Conservation (phyloP, 805 yeast species). For the Candida schatavii region DNA sequence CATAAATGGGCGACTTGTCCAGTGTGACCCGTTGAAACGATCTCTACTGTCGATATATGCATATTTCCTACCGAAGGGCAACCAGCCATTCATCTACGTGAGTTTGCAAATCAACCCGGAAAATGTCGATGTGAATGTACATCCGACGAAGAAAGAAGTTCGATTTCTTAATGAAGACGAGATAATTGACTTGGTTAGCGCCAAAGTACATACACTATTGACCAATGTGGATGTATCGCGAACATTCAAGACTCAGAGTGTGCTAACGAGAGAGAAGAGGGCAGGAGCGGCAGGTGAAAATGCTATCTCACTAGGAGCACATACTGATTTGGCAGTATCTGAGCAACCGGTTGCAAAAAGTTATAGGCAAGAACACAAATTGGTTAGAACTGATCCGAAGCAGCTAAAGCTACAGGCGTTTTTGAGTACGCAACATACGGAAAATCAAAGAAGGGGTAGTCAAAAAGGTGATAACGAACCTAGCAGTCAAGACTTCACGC, state of each 20-base stretch:
- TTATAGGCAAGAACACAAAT: constrained; percentile 56
- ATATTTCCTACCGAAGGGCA: constrained; percentile 72
- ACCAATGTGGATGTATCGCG: constrained; percentile 64
- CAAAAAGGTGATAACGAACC: constrained; percentile 2
- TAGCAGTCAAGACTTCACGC: background rate
- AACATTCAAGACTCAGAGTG: constrained; percentile 62
- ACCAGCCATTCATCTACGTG: constrained; percentile 72
- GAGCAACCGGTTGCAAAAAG: constrained; percentile 18
- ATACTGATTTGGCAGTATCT: constrained; percentile 2
- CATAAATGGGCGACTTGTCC: constrained; percentile 79
- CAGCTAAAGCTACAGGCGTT: constrained; percentile 42
- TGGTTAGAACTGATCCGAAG: constrained; percentile 68
- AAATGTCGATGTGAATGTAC: constrained; percentile 88
- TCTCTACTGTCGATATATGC: constrained; percentile 63
- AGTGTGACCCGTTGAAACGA: constrained; percentile 75
- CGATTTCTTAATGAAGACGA: constrained; percentile 84
- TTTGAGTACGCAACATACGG: background rate
- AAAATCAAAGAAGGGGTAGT: background rate
- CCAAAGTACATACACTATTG: constrained; percentile 47
- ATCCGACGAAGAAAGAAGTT: constrained; percentile 94
- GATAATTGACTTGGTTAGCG: constrained; percentile 61
- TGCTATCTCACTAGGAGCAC: background rate
- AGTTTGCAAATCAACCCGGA: constrained; percentile 63
- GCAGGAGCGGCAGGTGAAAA: constrained; percentile 15
- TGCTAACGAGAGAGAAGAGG: constrained; percentile 23